Conservation (phyloP, 257 asterid species). For the Solanum microdontum region DNA sequence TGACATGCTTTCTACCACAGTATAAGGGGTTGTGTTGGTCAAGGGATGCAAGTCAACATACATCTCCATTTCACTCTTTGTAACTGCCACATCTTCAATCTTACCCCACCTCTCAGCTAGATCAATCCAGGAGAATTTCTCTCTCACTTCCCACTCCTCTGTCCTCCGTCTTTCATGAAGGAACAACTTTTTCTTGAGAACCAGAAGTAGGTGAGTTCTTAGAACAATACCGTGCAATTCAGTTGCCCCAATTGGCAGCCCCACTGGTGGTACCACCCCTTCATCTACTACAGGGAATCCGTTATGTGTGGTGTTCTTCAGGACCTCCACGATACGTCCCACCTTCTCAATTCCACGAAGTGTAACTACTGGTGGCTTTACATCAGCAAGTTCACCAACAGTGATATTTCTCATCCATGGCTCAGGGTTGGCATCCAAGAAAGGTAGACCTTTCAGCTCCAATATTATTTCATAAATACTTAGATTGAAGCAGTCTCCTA, state of each 20-base stretch:
- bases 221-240: constrained; percentile 70
- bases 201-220: constrained; percentile 67
- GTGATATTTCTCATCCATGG: constrained; percentile 95
- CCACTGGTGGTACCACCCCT: constrained; percentile 74
- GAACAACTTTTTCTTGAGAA: constrained; percentile 73
- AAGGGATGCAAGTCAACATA: constrained; percentile 77
- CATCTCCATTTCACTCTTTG: constrained; percentile 71
- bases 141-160: constrained; percentile 76
- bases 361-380: constrained; percentile 54
- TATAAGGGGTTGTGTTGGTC: constrained; percentile 65
- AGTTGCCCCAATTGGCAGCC: constrained; percentile 30
- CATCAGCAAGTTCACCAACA: constrained; percentile 73
- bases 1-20: constrained; percentile 72
- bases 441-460: constrained; percentile 83
- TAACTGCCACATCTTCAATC: constrained; percentile 55
- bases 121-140: constrained; percentile 58
- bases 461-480: constrained; percentile 83
- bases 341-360: constrained; percentile 76
- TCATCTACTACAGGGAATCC: constrained; percentile 77
- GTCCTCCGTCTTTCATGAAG: constrained; percentile 53
- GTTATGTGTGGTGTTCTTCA: constrained; percentile 68
- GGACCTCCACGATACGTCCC: constrained; percentile 57
- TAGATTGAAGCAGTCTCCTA: constrained; percentile 92
- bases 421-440: constrained; percentile 81
- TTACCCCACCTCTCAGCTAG: constrained; percentile 63